Base-by-base conservation (phyloP, 75 land plant species). In the Ceratopteris richardii region DNA sequence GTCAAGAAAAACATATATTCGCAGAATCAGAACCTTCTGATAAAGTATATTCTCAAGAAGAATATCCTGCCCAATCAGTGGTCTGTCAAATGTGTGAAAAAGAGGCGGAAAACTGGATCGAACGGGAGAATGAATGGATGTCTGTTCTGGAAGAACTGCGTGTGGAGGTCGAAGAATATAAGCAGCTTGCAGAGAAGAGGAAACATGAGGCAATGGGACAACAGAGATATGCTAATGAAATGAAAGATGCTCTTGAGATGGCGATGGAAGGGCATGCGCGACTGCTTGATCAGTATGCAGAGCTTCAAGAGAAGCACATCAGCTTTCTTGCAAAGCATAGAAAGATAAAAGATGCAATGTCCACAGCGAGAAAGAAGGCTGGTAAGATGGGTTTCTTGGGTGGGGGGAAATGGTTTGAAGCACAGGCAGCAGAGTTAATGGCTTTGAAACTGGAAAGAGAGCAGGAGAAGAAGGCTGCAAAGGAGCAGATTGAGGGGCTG, bases 181-280 rank as follows among this genome's bases (percentile, higher is more conserved):
- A 76, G 29, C 67, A 66, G 4, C 60, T 64, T 55, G 63, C 77
- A 18, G 82, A 82, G 46, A 89, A 73, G 50, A 66, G 53, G 56
- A 75, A 78, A 64, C 67, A 58, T 23, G 95, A 85, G 46, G 62
- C 77, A 18, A 79, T 80, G 2, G 64, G 75, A 42, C 88, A 89
- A 55, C 80, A 78, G 71, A 77, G 75, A 61, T 82, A 87, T 51
- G 60, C 77, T 1, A 78, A 84, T 37, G 97, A 91, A 68, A 68
- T 88, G 12, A 75, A 84, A 56, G 97, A 88, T 73, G 89, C 94
- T 42, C 75, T 91, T 52, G 78, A 84, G 43, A 65, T 82, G 72
- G 97, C 97, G 22, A 84, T 91, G 86, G 74, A 74, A 60, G 86
- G 89, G 1, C 86, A 91, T 75, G 89, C 93, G 16, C 77, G 97